Base-by-base conservation (phyloP, 768 basidiomycete species). In the Mycena capillaripes region DNA sequence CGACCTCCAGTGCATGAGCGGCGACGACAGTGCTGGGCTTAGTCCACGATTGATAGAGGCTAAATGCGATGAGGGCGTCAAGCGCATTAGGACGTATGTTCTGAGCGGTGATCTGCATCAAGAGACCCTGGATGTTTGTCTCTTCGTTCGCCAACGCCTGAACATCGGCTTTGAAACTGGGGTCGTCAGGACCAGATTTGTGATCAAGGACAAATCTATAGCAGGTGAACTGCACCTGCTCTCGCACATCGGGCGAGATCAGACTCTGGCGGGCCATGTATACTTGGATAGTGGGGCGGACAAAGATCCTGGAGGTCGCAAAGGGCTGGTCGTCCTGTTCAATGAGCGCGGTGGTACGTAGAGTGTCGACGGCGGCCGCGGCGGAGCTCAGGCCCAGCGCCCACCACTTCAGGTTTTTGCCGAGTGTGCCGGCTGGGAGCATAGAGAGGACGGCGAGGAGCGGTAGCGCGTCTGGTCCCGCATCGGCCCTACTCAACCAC, bases 281-380 rank as follows among this genome's bases (percentile, higher is more conserved):
- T 7, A 69, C 53, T 40, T 73, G 76, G 23, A 78, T 69, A 32
- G 76, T 77, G 21, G 78, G 77, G 7, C 69, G 76, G 17, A 77
- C 72, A 50, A 44, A 75, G n/a, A 72, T 72, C 19, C 55, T 52
- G 19, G 69, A 56, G 21, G 61, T 64, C 38, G 7, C 44, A 17
- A 65, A 69, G 2, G 25, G 27, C 17, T 56, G 30, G 29, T 65
- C 38, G 17, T 46, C 55, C 14, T 72, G 40, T 50, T 60, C 64
- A 21, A 69, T 36, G 9, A 73, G 56, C 3, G 70, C 58, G 2
- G 69, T 23, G 29, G 38, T 38, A 23, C 44, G 57, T n/a, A 77
- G 71, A 17, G 69, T 50, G 11, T 40, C 44, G 14, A 76, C 23
- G n/a, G 74, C 69, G 3, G 44, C 61, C 7, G 34, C 34, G 12